Evolutionary conservation across 805 yeast genomes (phyloP).

Genomic region (Hanseniaspora thailandica): DNA sequence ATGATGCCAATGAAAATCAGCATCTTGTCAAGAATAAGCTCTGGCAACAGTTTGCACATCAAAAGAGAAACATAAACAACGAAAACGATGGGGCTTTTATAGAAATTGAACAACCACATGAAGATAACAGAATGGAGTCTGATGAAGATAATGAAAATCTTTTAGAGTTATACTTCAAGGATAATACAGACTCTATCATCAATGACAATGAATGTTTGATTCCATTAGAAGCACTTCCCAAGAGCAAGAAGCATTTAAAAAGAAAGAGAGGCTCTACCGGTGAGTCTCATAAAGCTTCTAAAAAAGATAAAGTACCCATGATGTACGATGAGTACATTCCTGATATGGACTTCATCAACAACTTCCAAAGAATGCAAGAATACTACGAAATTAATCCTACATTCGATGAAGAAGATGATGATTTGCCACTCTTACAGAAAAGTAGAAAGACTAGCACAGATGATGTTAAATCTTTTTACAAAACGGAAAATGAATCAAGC

Average conservation of each 20-base stretch:
- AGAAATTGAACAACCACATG: not conserved
- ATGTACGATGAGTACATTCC: constrained; percentile 71
- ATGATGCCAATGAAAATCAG: not conserved
- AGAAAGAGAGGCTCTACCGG: not conserved
- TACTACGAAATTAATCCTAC: constrained; percentile 19
- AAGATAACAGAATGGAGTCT: not conserved
- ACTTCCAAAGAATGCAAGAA: constrained; percentile 39
- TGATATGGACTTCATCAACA: constrained; percentile 47
- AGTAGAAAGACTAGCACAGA: not conserved
- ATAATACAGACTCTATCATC: constrained; percentile 10
- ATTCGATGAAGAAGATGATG: constrained; percentile 16
- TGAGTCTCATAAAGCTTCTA: not conserved
- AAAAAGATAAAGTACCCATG: not conserved
- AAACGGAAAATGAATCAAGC: not conserved
- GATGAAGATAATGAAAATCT: constrained; percentile 4
- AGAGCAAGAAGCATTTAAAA: not conserved
- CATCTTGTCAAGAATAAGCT: not conserved
- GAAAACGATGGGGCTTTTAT: not conserved
- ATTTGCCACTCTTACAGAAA: constrained; percentile 1
- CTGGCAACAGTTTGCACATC: not conserved
- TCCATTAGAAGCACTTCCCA: constrained; percentile 13
- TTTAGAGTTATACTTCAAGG: constrained; percentile 1
- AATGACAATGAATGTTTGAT: constrained; percentile 15
- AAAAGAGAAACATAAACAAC: not conserved
- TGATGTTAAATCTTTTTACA: not conserved